phyloP scores from a whole-genome alignment of 176 grass and related monocot species.

The Tuctoria greenei region DNA sequence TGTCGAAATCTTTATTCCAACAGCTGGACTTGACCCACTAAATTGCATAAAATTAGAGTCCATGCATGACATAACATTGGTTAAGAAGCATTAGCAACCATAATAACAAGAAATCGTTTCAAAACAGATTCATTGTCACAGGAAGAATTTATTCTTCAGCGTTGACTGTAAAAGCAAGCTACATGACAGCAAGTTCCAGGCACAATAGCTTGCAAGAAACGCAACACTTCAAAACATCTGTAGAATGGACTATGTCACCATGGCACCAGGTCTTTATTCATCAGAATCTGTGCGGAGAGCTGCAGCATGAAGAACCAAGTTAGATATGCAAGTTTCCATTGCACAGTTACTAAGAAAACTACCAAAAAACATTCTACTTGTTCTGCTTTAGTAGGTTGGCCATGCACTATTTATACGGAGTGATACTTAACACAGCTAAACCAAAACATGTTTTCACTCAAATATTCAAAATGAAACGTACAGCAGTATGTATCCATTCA shows the following conservation, averaged over 20 bases:
- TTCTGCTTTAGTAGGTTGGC: neutral
- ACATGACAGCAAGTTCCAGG: constrained; percentile 34
- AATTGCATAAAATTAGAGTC: neutral
- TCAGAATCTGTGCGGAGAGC: constrained; percentile 50
- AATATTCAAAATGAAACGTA: neutral
- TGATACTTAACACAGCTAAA: neutral
- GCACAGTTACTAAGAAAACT: neutral
- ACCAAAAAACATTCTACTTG: neutral
- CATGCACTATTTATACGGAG: neutral
- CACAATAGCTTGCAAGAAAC: constrained; percentile 21
- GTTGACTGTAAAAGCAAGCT: constrained; percentile 27
- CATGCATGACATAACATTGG: neutral
- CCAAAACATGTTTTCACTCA: neutral
- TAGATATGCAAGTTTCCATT: neutral
- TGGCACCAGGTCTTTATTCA: constrained; percentile 36
- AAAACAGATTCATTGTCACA: constrained; percentile 28
- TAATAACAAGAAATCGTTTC: constrained; percentile 17
- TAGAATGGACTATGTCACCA: constrained; percentile 27
- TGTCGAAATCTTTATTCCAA: neutral
- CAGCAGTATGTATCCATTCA: neutral
- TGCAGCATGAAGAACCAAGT: constrained; percentile 27
- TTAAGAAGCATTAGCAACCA: neutral
- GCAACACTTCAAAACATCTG: constrained; percentile 18
- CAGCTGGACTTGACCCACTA: neutral
- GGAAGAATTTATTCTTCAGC: constrained; percentile 45